Evolutionary conservation across 1,139 yeast species (phyloP), one percentile per base, ranked within the genome.

Genomic region (Lodderomyces orthopsilosis): DNA sequence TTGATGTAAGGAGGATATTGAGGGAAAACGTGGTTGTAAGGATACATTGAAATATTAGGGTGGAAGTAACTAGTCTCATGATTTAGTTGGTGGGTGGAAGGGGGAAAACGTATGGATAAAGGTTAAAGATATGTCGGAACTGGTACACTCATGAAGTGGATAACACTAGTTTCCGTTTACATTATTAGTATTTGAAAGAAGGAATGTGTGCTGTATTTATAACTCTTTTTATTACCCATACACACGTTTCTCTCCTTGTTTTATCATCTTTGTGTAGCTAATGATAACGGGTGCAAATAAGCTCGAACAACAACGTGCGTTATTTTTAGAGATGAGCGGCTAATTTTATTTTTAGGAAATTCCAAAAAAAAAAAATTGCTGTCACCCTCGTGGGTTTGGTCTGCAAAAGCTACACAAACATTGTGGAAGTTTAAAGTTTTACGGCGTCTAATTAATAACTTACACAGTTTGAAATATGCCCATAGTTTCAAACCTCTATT

Each of bases 1-100:
- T 57, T 34, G 68, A 55, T n/a, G 72, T 52, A 15, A 69, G 44
- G 15, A 68, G 47, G 22, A 69, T 64, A 42, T 68, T 65, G 41
- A 68, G 55, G 2, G 47, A 37, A 10, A 32, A 18, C 19, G 43
- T 34, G 6, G 41, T 22, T 24, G 47, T 22, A 19, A 35, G 18
- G 7, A 44, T 18, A 9, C 24, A 13, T 15, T 6, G 18, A 15
- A 23, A 6, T 36, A 36, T 14, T 28, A 35, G 19, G n/a, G 19
- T 14, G 14, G 41, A 15, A 8, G 23, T 14, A 10, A 14, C 10
- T 33, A 19, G 22, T 36, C 26, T 30, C 34, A 30, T 30, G 18
- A n/a, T 13, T 14, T 10, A n/a, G 28, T 10, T 24, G 5, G 28
- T 10, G 28, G 8, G 12, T 10, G 28, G 4, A 22, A 7, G 28